Evolutionary conservation across 2,329 filamentous ascomycete species (phyloP), one percentile per base, ranked within the genome.

Genomic region (Phyllosticta citriasiana): DNA sequence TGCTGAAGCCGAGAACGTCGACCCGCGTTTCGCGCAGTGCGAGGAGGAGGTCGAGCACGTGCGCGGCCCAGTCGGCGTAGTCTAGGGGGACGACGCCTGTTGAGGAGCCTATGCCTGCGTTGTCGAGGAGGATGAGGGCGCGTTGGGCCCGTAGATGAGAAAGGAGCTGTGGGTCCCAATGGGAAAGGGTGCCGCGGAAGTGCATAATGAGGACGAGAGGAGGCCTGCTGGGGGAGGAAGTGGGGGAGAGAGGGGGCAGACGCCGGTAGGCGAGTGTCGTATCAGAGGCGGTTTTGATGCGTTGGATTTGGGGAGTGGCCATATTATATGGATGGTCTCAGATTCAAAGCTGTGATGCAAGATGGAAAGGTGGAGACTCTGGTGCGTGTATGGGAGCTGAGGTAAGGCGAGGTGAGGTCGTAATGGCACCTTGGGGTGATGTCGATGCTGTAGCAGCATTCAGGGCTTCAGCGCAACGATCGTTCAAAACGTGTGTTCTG

Each of bases 1-100:
- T 78, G 9, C 77, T 80, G 67, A 79, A 82, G 1, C 80, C 80
- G 51, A 82, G 61, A 7, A 82, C 64, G 62, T 82, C 79, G 55
- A 76, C 70, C 57, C 75, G 66, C 0, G 60, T 33, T n/a, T 79
- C 64, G 1, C 59, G 58, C 14, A 78, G 63, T 2, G 71, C 68
- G 0, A 60, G 25, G 10, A 74, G 61, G 33, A 77, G 63, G 12
- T 59, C 60, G 14, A 65, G 63, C 10, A 65, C 62, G 24, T 65
- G 57, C 52, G 65, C 64, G 5, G 75, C 74, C 63, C 77, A 74
- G 2, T 69, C 72, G 30, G 63, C 62, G 26, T 76, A 70, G 16
- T 75, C 72, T n/a, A 73, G 67, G 6, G 75, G 74, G 1, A 80
- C 73, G n/a, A 69, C 56, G 35, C 80, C 80, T 8, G 67, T 68